Evolutionary conservation across 768 basidiomycete genomes (phyloP), one percentile per base, ranked within the genome.

Genomic region (Amanita subjunquillea): DNA sequence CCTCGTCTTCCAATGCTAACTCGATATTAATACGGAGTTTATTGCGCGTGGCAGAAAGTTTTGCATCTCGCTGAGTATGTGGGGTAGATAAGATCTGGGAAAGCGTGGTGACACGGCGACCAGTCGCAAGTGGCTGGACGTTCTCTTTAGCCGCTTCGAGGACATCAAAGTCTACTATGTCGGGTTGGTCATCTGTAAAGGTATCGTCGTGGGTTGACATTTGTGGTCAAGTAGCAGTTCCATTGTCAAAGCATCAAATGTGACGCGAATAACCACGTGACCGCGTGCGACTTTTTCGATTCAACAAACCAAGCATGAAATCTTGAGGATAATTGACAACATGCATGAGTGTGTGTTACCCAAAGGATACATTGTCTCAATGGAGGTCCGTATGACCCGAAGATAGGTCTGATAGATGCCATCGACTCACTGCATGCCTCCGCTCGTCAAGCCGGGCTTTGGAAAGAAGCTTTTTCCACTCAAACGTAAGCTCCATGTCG

Each of bases 131-230:
- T 39, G 87, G 88, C 64, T 87, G 89, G 29, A 91, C 86, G 59
- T 91, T 91, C 65, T 91, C 88, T 62, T 91, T 91, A 10, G 87
- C 80, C 3, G 86, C 86, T 60, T 90, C 87, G 13, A 91, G 73
- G 0, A 91, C 70, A 60, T 89, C 88, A 56, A 81, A 85, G 67
- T 91, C 87, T 43, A 91, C 85, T 42, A 90, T 82, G 22, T 68
- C 58, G 0, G 71, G 65, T 3, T 62, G 58, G 10, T 44, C 34
- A 13, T 71, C 72, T 47, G 71, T 69, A 53, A 78, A 74, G 55
- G 76, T 68, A 52, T 74, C 73, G 54, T 71, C 69, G 47, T 68
- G 62, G 13, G 30, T 53, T n/a, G 40, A 34, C 49, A 50, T 50
- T 12, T 7, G 38, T 15, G 12, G 17, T 23, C 22, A 50, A 50